Percentiles rank a stretch among this genome's conserved stretches.
Conservation (phyloP, 2,329 filamentous ascomycete species). For the Exophiala spinifera region DNA sequence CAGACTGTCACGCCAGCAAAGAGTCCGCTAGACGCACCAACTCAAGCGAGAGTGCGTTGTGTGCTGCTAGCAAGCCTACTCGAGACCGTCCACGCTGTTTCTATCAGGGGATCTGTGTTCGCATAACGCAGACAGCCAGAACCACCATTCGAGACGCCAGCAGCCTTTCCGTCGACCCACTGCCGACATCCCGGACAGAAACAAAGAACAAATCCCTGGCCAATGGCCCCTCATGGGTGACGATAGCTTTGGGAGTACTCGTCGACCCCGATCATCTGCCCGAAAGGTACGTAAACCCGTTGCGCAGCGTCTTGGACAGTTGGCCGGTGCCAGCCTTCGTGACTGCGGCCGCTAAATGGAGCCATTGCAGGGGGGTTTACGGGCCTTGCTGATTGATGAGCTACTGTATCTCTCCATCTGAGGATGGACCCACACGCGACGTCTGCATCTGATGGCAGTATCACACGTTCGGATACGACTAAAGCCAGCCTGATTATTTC, state of each 20-base stretch:
- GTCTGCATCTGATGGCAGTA: constrained; percentile 18
- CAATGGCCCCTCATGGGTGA: constrained; percentile 18
- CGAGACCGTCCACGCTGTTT: constrained; percentile 4
- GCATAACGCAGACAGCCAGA: constrained; percentile 10
- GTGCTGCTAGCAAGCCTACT: constrained; percentile 12
- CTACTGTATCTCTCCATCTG: constrained; percentile 18
- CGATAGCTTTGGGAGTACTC: constrained; percentile 3
- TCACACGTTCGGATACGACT: constrained; percentile 21
- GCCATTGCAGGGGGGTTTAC: background rate
- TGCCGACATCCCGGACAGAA: constrained; percentile 12
- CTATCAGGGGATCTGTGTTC: background rate
- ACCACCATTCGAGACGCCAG: background rate
- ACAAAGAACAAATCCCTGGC: constrained; percentile 5
- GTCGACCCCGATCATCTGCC: background rate
- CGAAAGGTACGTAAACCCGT: background rate
- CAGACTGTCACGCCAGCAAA: constrained; percentile 10
- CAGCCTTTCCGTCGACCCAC: constrained; percentile 1
- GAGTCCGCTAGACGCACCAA: constrained; percentile 11
- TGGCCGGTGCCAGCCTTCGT: background rate
- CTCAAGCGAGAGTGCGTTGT: background rate
- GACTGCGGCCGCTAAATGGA: background rate
- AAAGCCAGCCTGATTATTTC: constrained; percentile 19
- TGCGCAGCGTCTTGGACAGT: background rate
- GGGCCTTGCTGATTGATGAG: constrained; percentile 3
- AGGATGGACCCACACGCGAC: constrained; percentile 25